Conservation (phyloP, 768 basidiomycete species). For the Hypholoma sublateritium region DNA sequence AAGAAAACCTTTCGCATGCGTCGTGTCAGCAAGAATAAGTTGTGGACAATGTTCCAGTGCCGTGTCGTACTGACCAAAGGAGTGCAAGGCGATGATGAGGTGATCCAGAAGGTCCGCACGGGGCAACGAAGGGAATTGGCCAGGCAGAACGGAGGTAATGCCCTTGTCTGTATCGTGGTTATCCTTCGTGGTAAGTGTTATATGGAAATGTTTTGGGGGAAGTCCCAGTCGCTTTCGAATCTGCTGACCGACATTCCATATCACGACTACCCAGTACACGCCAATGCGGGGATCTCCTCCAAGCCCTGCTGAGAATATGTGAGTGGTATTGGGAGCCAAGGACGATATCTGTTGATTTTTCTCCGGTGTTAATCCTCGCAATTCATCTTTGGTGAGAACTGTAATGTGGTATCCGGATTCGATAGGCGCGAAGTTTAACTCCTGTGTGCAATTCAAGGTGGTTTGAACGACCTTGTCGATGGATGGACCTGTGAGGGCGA, state of each 20-base stretch:
- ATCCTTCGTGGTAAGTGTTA: slow-evolving; percentile 43
- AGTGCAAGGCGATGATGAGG: slow-evolving; percentile 43
- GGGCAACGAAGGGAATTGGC: slow-evolving; percentile 23
- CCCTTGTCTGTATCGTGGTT: slow-evolving; percentile 48
- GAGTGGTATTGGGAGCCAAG: slow-evolving; percentile 23
- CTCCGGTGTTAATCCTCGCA: slow-evolving; percentile 24
- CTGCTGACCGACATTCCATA: slow-evolving; percentile 55
- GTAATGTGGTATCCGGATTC: slow-evolving; percentile 36
- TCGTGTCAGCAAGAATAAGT: slow-evolving; percentile 29
- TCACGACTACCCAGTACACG: slow-evolving; percentile 48
- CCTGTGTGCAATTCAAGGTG: background rate
- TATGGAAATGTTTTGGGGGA: slow-evolving; percentile 54
- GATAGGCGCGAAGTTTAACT: background rate
- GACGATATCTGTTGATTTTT: slow-evolving; percentile 22
- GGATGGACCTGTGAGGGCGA: background rate
- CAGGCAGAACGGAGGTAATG: slow-evolving; percentile 41
- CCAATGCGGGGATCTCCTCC: slow-evolving; percentile 33
- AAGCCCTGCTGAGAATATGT: slow-evolving; percentile 38
- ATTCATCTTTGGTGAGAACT: slow-evolving; percentile 38
- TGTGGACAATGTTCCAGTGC: slow-evolving; percentile 33
- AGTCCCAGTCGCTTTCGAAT: slow-evolving; percentile 49
- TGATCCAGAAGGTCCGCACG: slow-evolving; percentile 27
- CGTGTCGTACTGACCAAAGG: slow-evolving; percentile 31
- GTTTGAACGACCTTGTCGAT: background rate
- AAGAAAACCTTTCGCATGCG: slow-evolving; percentile 46